A percentile compares a stretch with the other conserved stretches of the same genome.
Evolutionary conservation across 2,329 filamentous ascomycete genomes (phyloP).

Genomic region (Pseudogymnoascus verrucosus): DNA sequence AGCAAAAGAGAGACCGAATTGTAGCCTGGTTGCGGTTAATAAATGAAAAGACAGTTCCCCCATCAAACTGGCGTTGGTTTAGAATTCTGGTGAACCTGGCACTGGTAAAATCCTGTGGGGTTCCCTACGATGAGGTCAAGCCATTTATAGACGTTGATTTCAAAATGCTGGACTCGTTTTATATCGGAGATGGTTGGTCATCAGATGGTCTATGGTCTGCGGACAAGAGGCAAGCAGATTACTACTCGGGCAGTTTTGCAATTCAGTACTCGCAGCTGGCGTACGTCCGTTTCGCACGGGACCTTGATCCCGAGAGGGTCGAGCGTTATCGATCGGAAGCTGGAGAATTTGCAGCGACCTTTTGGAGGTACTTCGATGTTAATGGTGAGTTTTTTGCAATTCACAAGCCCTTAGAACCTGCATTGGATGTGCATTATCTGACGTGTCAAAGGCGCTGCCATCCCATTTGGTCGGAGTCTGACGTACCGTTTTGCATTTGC

Average conservation of each 20-base stretch:
- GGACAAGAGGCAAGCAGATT: constrained; percentile 36
- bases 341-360: constrained; percentile 32
- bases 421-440: neutral
- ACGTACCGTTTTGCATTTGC: constrained; percentile 44
- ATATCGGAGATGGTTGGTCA: constrained; percentile 39
- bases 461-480: constrained; percentile 43
- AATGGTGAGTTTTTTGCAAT: constrained; percentile 28
- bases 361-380: constrained; percentile 42
- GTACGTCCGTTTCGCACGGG: constrained; percentile 35
- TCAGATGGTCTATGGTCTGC: constrained; percentile 38
- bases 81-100: constrained; percentile 43
- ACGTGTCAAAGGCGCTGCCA: constrained; percentile 36
- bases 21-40: constrained; percentile 35
- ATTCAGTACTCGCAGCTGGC: constrained; percentile 44
- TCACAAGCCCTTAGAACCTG: neutral
- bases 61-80: constrained; percentile 47
- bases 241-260: constrained; percentile 47
- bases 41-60: constrained; percentile 38
- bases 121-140: constrained; percentile 29
- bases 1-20: constrained; percentile 30
- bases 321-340: constrained; percentile 33
- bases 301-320: constrained; percentile 34
- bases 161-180: constrained; percentile 37
- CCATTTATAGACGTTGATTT: constrained; percentile 35
- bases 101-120: constrained; percentile 34